Base-by-base conservation (phyloP, 306 rosid genomes). In the Cucurbita pepo region DNA sequence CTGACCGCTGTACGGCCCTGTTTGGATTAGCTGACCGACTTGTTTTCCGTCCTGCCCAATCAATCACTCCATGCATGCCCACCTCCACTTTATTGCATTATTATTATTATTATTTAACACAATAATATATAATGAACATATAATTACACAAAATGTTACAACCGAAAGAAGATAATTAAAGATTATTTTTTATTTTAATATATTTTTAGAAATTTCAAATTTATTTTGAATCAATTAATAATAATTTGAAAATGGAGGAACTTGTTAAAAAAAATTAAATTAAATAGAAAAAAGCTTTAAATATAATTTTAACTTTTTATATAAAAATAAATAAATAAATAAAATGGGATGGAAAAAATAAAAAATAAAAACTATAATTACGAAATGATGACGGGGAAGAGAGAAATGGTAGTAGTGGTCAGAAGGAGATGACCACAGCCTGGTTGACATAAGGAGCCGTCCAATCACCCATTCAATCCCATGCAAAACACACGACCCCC, bases 41-140 rank as follows among this genome's bases (percentile, higher is more conserved):
- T 61, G 22, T 36, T 61, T 34, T 50, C 18, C 67, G 69, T 61
- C 69, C 69, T 61, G 69, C 69, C 69, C 69, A 61, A 61, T 61
- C 69, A 61, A 61, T 61, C 69, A 61, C 48, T 38, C 66, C 45
- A 36, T 60, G 66, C 69, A 61, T 61, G 69, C 69, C 69, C 69
- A 61, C 69, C 48, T 61, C 48, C 8, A 61, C 69, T 61, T 48
- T 12, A 14, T 59, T 59, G 65, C 65, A 30, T 59, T 59, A 0
- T 13, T 30, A 6, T 16, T 10, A 11, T 57, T 5, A 0, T n/a
- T 12, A 2, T 30, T 10, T 21, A 30, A 30, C 34, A 30, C 34
- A 30, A 30, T 30, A 30, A 30, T 30, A 30, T 30, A 30, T 30
- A 30, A 30, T 30, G 34, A 30, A 30, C 34, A 30, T 30, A 30